phyloP scores from a whole-genome alignment of 768 basidiomycete species.

The Suillus decipiens region DNA sequence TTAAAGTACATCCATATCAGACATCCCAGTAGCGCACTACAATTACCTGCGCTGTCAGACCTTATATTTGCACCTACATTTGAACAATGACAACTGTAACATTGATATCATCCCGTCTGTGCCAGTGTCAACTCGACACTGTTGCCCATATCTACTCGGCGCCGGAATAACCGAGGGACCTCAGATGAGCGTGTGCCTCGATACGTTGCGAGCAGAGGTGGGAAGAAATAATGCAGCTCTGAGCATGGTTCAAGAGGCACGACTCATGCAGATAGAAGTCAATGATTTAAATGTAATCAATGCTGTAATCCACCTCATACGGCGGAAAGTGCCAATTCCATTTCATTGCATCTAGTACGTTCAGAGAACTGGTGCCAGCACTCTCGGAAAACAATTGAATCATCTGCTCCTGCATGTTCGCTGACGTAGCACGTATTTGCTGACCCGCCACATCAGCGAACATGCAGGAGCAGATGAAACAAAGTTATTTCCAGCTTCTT shows the following conservation, averaged over 20 bases:
- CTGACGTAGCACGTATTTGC: too few species aligned
- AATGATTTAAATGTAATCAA: too few species aligned
- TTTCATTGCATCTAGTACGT: too few species aligned
- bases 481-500: too few species aligned
- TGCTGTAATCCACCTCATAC: too few species aligned
- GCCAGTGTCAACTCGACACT: not conserved
- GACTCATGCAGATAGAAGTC: too few species aligned
- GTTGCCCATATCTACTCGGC: not conserved
- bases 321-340: too few species aligned
- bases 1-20: not conserved
- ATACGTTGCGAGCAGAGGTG: not conserved
- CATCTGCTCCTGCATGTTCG: too few species aligned
- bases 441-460: too few species aligned
- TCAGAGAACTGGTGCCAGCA: too few species aligned
- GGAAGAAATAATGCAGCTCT: not conserved
- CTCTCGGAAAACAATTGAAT: too few species aligned
- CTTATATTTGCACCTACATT: not conserved
- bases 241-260: not conserved
- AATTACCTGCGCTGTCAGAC: not conserved
- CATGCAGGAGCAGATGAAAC: too few species aligned
- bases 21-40: not conserved
- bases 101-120: not conserved
- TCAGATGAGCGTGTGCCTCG: not conserved
- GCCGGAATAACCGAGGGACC: not conserved
- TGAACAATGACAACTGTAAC: not conserved